A percentile compares a stretch with the other conserved stretches of the same genome.
phyloP scores from a whole-genome alignment of 768 basidiomycete genomes.

The Mycena amicta region DNA sequence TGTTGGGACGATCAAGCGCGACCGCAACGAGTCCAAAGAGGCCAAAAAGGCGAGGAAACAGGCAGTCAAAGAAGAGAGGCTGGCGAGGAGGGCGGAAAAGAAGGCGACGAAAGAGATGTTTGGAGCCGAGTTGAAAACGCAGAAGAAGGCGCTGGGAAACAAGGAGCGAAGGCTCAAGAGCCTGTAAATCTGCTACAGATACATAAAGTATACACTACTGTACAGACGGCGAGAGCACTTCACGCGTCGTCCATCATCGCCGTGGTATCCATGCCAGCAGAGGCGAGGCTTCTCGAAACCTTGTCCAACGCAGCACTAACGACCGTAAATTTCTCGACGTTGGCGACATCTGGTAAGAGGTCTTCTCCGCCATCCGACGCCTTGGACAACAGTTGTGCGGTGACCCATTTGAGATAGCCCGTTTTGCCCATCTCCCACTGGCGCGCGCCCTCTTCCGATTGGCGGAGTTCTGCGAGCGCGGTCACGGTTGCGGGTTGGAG shows the following conservation, averaged over 20 bases:
- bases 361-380: slow-evolving; percentile 25
- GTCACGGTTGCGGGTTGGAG: slow-evolving; percentile 41
- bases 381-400: slow-evolving; percentile 50
- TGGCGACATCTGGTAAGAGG: slow-evolving; percentile 17
- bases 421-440: slow-evolving; percentile 76
- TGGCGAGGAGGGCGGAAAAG: slow-evolving; percentile 66
- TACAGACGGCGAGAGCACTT: slow-evolving; percentile 2
- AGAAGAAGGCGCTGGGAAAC: slow-evolving; percentile 54
- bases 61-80: slow-evolving; percentile 67
- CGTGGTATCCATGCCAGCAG: neutral
- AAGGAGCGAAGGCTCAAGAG: slow-evolving; percentile 49
- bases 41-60: slow-evolving; percentile 74
- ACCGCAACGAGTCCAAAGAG: slow-evolving; percentile 75
- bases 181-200: slow-evolving; percentile 32
- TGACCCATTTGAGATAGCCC: slow-evolving; percentile 81
- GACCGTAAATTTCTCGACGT: slow-evolving; percentile 10
- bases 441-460: slow-evolving; percentile 64
- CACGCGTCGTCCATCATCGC: slow-evolving; percentile 15
- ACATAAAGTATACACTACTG: neutral
- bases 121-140: slow-evolving; percentile 60
- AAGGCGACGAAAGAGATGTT: slow-evolving; percentile 68
- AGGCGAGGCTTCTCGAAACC: slow-evolving; percentile 8
- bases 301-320: slow-evolving; percentile 27
- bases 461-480: slow-evolving; percentile 38
- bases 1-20: slow-evolving; percentile 62